Percentiles rank a stretch among this genome's conserved stretches.
These are phyloP conservation scores for Camellia lanceoleosa DNA, from an alignment of 148 eudicot species.

Conservation along the genomic window DNA sequence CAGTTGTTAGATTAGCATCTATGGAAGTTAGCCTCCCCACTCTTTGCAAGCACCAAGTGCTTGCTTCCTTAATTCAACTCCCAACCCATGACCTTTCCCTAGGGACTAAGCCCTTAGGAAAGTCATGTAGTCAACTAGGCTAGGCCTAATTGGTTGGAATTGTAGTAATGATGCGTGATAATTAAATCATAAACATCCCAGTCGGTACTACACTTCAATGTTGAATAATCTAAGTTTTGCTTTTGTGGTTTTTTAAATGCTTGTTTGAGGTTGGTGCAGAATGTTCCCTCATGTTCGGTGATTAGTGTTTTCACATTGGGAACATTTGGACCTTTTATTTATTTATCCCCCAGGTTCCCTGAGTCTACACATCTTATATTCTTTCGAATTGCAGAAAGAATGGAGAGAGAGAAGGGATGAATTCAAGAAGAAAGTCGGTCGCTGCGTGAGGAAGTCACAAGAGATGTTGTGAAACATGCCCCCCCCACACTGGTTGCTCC, in stretches of 20 bases:
- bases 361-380: neutral
- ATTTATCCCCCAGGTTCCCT: neutral
- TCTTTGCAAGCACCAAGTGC: too few relatives aligned
- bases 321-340: neutral
- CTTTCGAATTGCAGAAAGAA: conserved; percentile 55
- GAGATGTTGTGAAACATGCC: conserved; percentile 45
- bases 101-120: too few relatives aligned
- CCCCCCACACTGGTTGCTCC: neutral
- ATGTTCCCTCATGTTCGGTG: neutral
- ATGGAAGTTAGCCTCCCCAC: too few relatives aligned
- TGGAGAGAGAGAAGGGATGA: conserved; percentile 76
- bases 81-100: too few relatives aligned
- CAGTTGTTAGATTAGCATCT: too few relatives aligned
- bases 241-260: neutral
- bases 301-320: neutral
- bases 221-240: too few relatives aligned
- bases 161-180: too few relatives aligned
- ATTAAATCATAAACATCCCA: too few relatives aligned
- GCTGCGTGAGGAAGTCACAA: conserved; percentile 70
- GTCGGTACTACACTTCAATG: too few relatives aligned
- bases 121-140: too few relatives aligned
- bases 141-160: too few relatives aligned
- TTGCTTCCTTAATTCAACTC: too few relatives aligned
- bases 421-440: conserved; percentile 71
- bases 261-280: neutral